Evolutionary conservation across 2,329 filamentous ascomycete genomes (phyloP).

Genomic region (Phoma sp.): DNA sequence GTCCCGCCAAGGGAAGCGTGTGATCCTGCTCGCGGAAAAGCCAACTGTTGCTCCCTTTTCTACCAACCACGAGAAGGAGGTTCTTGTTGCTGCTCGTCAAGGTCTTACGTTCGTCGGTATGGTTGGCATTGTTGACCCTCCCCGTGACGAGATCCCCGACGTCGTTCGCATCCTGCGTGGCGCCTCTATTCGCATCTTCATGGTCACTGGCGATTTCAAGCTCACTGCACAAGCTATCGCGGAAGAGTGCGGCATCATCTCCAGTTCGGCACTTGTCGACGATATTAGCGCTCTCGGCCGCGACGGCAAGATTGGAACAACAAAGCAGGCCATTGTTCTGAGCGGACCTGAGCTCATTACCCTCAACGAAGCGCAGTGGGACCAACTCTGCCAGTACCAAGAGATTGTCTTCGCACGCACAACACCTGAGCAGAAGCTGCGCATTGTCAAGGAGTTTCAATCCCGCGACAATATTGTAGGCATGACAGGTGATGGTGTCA

Average conservation of each 20-base stretch:
- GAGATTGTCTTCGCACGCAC: conserved; percentile 78
- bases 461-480: conserved; percentile 64
- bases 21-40: conserved; percentile 72
- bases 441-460: conserved; percentile 80
- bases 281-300: conserved; percentile 60
- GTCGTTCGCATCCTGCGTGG: conserved; percentile 69
- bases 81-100: conserved; percentile 60
- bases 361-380: conserved; percentile 74
- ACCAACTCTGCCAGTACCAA: conserved; percentile 67
- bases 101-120: conserved; percentile 63
- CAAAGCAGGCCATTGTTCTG: conserved; percentile 40
- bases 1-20: conserved; percentile 72
- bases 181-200: conserved; percentile 78
- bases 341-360: conserved; percentile 63
- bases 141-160: conserved; percentile 65
- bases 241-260: conserved; percentile 74
- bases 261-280: conserved; percentile 60
- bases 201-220: conserved; percentile 83
- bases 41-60: conserved; percentile 54
- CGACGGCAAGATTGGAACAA: conserved; percentile 35
- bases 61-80: conserved; percentile 63
- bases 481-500: conserved; percentile 59
- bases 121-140: conserved; percentile 67
- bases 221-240: conserved; percentile 78
- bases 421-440: conserved; percentile 79